Percentiles rank a stretch among this genome's conserved stretches.
phyloP scores from a whole-genome alignment of 2,329 filamentous ascomycete genomes.

The Anthostomella pinea region DNA sequence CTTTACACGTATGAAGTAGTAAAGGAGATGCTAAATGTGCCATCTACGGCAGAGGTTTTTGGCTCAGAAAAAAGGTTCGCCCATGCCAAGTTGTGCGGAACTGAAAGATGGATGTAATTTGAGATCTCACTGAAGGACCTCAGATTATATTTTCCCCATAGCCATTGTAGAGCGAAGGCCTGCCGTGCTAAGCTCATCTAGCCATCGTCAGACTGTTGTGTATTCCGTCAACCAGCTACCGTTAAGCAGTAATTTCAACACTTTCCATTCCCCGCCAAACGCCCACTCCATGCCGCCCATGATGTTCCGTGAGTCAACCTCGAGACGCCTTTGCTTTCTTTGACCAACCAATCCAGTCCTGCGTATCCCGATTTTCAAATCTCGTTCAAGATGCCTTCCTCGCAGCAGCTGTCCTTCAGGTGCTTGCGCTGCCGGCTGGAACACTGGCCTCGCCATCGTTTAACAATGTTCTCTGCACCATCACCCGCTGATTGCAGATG shows the following conservation, averaged over 20 bases:
- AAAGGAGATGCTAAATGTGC: too few relatives aligned
- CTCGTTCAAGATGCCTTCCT: background rate
- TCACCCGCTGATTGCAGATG: slow-evolving; percentile 65
- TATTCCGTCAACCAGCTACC: too few relatives aligned
- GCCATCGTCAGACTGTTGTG: slow-evolving; percentile 16
- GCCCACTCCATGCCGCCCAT: slow-evolving; percentile 19
- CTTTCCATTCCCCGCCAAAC: slow-evolving; percentile 18
- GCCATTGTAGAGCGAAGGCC: slow-evolving; percentile 6
- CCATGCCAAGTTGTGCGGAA: too few relatives aligned
- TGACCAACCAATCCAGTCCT: slow-evolving; percentile 17
- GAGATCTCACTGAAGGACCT: slow-evolving; percentile 1
- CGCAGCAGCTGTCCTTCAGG: slow-evolving; percentile 9
- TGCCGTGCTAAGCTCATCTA: slow-evolving; percentile 14
- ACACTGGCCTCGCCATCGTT: slow-evolving; percentile 29
- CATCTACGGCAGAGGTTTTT: too few relatives aligned
- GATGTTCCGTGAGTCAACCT: slow-evolving; percentile 21
- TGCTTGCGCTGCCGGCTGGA: slow-evolving; percentile 23
- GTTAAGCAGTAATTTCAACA: too few relatives aligned
- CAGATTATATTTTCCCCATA: slow-evolving; percentile 11
- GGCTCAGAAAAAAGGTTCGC: too few relatives aligned
- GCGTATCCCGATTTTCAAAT: slow-evolving; percentile 14
- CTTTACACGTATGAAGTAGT: too few relatives aligned
- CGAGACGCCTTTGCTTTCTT: slow-evolving; percentile 28
- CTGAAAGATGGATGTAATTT: too few relatives aligned
- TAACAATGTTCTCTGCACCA: slow-evolving; percentile 58